Percentiles rank a stretch among this genome's conserved stretches.
Conservation (phyloP, 805 yeast species). For the Teunomyces funiuensis region DNA sequence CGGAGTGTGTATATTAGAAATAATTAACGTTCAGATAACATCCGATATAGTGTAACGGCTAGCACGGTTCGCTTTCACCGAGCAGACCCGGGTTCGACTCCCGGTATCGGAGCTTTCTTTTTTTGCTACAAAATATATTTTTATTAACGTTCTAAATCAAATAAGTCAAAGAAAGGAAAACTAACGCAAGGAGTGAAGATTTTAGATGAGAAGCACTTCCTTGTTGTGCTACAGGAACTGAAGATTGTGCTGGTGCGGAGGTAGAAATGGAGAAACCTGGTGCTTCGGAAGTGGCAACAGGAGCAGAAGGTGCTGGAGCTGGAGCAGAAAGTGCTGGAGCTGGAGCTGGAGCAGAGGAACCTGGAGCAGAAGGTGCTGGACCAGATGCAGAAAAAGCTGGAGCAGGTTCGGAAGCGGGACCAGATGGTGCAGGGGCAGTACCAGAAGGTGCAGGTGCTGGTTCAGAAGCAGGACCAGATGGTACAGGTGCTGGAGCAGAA, state of each 20-base stretch:
- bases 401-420: constrained; percentile 12
- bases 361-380: constrained; percentile 8
- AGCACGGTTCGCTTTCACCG: constrained; percentile 85
- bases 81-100: constrained; percentile 85
- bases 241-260: too few relatives aligned
- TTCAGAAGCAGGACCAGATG: constrained; percentile 8
- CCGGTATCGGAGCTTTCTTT: constrained; percentile 65
- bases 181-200: constrained; percentile 28
- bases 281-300: constrained; percentile 7
- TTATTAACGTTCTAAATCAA: constrained; percentile 23
- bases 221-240: constrained; percentile 7
- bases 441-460: constrained; percentile 9
- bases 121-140: constrained; percentile 1
- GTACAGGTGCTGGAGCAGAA: constrained; percentile 10
- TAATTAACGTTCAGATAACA: neutral
- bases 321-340: constrained; percentile 6
- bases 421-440: constrained; percentile 6
- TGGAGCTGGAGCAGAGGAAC: constrained; percentile 9
- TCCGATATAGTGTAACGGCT: constrained; percentile 24
- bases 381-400: constrained; percentile 1
- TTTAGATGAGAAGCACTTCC: constrained; percentile 19
- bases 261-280: too few relatives aligned
- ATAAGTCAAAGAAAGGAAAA: constrained; percentile 36
- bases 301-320: constrained; percentile 7
- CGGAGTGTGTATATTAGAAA: neutral